Evolutionary conservation across 176 grass and related monocot genomes (phyloP), one percentile per base, ranked within the genome.

Genomic region (Lolium rigidum): DNA sequence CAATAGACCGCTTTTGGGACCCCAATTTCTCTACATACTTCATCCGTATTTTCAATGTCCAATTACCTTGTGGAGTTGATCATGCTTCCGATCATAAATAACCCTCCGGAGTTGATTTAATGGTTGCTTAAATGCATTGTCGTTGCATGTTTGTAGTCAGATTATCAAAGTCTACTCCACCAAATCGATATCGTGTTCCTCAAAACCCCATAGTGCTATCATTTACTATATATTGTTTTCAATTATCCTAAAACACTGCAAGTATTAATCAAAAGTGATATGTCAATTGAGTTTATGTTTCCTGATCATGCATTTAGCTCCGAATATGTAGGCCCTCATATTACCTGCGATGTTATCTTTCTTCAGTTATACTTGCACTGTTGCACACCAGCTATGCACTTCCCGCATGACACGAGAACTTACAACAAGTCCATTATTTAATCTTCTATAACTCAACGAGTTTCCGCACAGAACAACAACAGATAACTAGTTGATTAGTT

Each of bases 221-320:
- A 70, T 70, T 18, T 26, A 48, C 7, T 22, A 50, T 46, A 72
- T 39, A 84, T 15, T 24, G 18, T 67, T 14, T 35, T 6, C 37
- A 77, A 13, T 77, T 79, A 60, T 71, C 41, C 2, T 70, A 70
- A 79, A 70, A 60, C 10, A 66, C 49, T 28, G 59, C 35, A 41
- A 70, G 35, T 71, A 39, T 79, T 43, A 60, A 81, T 38, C 6
- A 74, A 58, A 82, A 64, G 5, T 6, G 10, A 28, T 35, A n/a
- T 59, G 18, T 72, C 66, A 25, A 58, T 15, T 59, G 48, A 82
- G 41, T 58, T 35, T 74, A 10, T 35, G 31, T 35, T 35, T 35
- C 31, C 31, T 35, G 2, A 35, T 35, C 31, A 35, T 35, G 31
- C 31, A 3, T 35, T 35, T 35, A 35, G 31, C 31, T 35, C 31